Base-by-base conservation (phyloP, 306 rosid genomes). In the Trifolium repens region DNA sequence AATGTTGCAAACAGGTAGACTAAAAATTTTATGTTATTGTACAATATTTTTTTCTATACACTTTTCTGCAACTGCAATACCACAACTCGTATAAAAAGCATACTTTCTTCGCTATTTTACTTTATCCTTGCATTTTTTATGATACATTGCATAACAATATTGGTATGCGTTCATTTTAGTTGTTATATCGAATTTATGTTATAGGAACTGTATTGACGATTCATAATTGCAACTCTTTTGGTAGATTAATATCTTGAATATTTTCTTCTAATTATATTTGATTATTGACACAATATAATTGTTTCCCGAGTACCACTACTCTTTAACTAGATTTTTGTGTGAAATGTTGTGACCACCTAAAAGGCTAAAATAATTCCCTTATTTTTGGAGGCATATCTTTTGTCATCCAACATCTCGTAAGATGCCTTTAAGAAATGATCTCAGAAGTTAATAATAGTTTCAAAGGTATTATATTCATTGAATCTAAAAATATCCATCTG, bases 1-100 rank as follows among this genome's bases (percentile, higher is more conserved):
- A 89, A 85, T 83, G 89, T 89, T 53, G 99, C 99, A 9, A 72
- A 92, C 61, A 94, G 96, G 99, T 94, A 90, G 78, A 53, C 49
- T 17, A 43, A 32, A 13, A 49, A 0, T 76, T 71, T 72, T 11
- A 63, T 77, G 76, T 50, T 71, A 46, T 62, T 63, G 15, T 65
- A 35, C 70, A 19, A 64, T 60, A 54, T 44, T 26, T 69, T 64
- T 67, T 63, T 27, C 17, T 54, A 49, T 71, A 64, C 46, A 16
- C 67, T 71, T 42, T 10, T 66, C 52, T 64, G 63, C 74, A 65
- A 15, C 44, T 64, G 63, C 74, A 65, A 15, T 35, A 59, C 59
- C 42, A 55, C 69, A 26, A 47, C 80, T 62, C 30, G 17, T 24
- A 69, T 22, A 3, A 39, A 55, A 42, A 46, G 42, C 57, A 50